These are phyloP conservation scores for Eimeria acervulina DNA, from an alignment of 169 alveolate species.

Conservation along the genomic window DNA sequence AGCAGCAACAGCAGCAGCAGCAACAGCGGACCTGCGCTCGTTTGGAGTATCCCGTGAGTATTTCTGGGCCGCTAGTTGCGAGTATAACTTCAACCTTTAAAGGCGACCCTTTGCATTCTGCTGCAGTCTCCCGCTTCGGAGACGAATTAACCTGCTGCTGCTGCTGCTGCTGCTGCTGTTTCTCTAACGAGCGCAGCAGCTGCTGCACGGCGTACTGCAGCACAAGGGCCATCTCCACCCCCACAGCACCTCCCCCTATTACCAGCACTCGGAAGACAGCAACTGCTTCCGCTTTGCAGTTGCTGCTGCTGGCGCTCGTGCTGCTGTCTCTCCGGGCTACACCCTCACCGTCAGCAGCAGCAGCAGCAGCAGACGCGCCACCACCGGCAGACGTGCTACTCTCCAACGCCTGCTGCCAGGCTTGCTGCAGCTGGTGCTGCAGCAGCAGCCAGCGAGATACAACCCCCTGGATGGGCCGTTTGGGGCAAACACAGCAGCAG, in stretches of 20 bases:
- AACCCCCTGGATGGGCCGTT: not conserved
- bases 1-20: conserved; percentile 28
- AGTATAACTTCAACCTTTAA: conserved; percentile 8
- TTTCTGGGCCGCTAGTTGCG: conserved; percentile 37
- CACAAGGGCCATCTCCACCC: conserved; percentile 77
- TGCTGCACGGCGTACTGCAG: conserved; percentile 66
- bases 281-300: not conserved
- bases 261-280: conserved; percentile 11
- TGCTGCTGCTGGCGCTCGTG: not conserved
- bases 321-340: not conserved
- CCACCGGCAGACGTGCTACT: not conserved
- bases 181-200: conserved; percentile 13
- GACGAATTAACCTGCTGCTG: not conserved
- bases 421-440: conserved; percentile 60
- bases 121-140: not conserved
- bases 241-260: conserved; percentile 79
- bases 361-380: not conserved
- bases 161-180: conserved; percentile 42
- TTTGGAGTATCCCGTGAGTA: conserved; percentile 34
- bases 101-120: not conserved
- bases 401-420: conserved; percentile 48
- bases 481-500: conserved; percentile 67
- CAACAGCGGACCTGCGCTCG: conserved; percentile 12
- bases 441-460: conserved; percentile 48
- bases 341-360: not conserved